These are phyloP conservation scores for Populus tomentosa DNA, from an alignment of 441 rosid genomes.

Conservation along the genomic window DNA sequence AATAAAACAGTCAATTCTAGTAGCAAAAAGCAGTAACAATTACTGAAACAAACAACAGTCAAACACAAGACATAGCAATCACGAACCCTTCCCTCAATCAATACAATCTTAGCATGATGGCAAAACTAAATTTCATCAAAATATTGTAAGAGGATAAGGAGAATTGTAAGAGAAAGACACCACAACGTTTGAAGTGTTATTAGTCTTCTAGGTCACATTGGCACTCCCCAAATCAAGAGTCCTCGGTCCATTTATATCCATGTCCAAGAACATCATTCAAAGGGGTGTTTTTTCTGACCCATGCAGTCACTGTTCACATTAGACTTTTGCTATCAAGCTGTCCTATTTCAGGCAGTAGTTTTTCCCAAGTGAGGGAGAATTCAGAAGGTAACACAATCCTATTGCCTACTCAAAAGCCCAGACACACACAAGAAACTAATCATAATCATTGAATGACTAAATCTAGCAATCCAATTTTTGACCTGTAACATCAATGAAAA, in stretches of 20 bases:
- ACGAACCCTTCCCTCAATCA: neutral
- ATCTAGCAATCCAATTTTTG: neutral
- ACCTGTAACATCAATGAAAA: neutral
- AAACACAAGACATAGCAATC: neutral
- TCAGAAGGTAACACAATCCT: neutral
- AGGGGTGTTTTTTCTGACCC: neutral
- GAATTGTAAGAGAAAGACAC: neutral
- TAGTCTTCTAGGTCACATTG: neutral
- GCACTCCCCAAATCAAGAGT: neutral
- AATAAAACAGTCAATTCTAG: neutral
- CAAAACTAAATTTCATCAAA: neutral
- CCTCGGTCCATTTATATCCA: neutral
- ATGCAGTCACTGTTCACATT: neutral
- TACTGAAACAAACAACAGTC: neutral
- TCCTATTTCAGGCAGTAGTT: neutral
- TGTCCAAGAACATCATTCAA: neutral
- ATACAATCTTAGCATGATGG: neutral
- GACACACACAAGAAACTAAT: neutral
- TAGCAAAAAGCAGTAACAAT: neutral
- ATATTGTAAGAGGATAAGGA: neutral
- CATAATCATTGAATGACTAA: neutral
- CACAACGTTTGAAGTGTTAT: neutral
- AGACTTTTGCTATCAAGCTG: neutral
- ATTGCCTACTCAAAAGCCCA: neutral
- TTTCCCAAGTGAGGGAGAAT: neutral